Evolutionary conservation across 805 yeast genomes (phyloP).

Genomic region (Yarrowia sp.): DNA sequence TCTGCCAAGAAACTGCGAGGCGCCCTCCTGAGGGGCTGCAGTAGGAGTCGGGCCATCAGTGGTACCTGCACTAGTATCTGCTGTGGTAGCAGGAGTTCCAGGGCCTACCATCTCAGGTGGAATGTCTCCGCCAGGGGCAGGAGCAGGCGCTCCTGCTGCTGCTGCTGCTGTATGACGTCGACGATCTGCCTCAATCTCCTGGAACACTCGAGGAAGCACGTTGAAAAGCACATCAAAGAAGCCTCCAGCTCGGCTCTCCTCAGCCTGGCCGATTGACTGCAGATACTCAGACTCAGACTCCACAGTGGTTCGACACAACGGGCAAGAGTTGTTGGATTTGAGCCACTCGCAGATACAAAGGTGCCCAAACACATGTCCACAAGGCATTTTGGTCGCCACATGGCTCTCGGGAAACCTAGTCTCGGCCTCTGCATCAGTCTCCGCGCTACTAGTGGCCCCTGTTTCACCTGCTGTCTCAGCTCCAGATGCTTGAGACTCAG

Average conservation of each 20-base stretch:
- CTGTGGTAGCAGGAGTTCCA: not conserved
- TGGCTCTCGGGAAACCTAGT: slow-evolving; percentile 45
- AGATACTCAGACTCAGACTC: slow-evolving; percentile 39
- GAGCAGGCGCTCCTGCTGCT: not conserved
- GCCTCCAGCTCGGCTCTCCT: slow-evolving; percentile 29
- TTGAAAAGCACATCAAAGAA: slow-evolving; percentile 32
- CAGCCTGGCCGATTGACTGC: slow-evolving; percentile 31
- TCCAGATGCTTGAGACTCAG: not conserved
- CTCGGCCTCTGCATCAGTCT: not conserved
- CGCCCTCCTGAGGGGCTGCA: not conserved
- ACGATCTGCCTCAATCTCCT: slow-evolving; percentile 15
- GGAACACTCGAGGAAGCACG: slow-evolving; percentile 28
- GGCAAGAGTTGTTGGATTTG: slow-evolving; percentile 70
- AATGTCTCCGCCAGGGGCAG: not conserved
- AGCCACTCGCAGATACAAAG: slow-evolving; percentile 87
- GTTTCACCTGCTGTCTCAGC: not conserved
- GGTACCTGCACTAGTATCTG: not conserved
- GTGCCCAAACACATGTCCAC: slow-evolving; percentile 83
- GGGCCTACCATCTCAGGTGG: not conserved
- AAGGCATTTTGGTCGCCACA: slow-evolving; percentile 70
- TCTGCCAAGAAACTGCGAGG: not conserved
- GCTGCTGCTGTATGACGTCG: not conserved
- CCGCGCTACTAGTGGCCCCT: not conserved
- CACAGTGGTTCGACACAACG: slow-evolving; percentile 70
- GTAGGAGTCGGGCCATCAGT: not conserved